Conservation (phyloP, 2,329 filamentous ascomycete species). For the Geosmithia putterillii region DNA sequence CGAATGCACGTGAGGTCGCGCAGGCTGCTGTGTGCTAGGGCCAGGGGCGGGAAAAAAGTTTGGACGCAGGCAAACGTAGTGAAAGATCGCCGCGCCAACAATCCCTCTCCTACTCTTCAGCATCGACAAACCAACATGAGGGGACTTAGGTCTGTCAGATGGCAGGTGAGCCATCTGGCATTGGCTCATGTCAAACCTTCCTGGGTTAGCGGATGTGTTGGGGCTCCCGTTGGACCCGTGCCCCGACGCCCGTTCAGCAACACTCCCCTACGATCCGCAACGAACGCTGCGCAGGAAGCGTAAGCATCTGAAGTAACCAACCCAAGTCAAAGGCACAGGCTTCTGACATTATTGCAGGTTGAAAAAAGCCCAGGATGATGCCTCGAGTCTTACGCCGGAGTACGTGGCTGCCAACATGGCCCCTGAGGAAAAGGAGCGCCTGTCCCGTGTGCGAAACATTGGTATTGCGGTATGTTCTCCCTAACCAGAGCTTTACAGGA, state of each 20-base stretch:
- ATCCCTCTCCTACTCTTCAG: neutral
- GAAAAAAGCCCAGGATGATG: constrained; percentile 41
- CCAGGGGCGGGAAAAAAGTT: constrained; percentile 2
- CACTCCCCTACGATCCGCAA: constrained; percentile 13
- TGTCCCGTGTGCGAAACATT: constrained; percentile 85
- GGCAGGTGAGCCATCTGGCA: constrained; percentile 26
- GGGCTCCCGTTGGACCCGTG: constrained; percentile 9
- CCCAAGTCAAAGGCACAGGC: constrained; percentile 1
- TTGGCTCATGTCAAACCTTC: constrained; percentile 13
- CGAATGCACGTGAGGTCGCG: constrained; percentile 9
- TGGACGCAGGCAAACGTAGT: neutral
- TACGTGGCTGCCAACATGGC: constrained; percentile 67
- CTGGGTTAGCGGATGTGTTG: constrained; percentile 13
- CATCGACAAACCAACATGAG: constrained; percentile 19
- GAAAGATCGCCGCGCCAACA: neutral
- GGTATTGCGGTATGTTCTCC: constrained; percentile 67
- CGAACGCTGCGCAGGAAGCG: constrained; percentile 27
- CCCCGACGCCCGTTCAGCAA: constrained; percentile 20
- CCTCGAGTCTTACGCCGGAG: constrained; percentile 39
- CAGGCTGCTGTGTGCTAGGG: constrained; percentile 1
- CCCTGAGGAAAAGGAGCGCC: constrained; percentile 62
- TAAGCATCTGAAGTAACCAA: constrained; percentile 10
- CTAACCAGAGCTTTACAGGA: neutral
- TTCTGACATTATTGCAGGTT: constrained; percentile 16
- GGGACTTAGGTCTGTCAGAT: constrained; percentile 24